Percentiles rank a stretch among this genome's conserved stretches.
Conservation (phyloP, 2,329 filamentous ascomycete species). For the Juglanconis oblonga region DNA sequence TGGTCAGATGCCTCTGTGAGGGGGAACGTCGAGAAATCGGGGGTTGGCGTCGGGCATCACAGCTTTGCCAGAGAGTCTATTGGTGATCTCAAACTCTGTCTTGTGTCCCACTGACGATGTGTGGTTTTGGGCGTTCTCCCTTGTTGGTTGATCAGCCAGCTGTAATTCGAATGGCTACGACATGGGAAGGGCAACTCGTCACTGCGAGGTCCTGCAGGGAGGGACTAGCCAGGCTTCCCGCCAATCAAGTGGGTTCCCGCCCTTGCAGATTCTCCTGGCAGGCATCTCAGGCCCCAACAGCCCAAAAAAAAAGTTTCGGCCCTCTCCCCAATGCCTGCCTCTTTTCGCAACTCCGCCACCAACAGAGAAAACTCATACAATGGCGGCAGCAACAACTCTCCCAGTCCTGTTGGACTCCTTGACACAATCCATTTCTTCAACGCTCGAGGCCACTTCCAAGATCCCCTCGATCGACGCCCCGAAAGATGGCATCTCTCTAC, state of each 20-base stretch:
- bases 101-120: neutral
- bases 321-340: no score
- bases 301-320: conserved; percentile 11
- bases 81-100: neutral
- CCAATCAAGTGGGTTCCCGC: neutral
- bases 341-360: neutral
- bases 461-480: conserved; percentile 66
- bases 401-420: conserved; percentile 53
- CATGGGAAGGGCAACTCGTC: neutral
- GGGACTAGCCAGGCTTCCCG: neutral
- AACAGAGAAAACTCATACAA: conserved; percentile 13
- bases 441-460: conserved; percentile 65
- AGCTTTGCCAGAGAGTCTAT: neutral
- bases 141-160: neutral
- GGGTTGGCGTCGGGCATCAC: conserved; percentile 1
- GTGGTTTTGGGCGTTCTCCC: neutral
- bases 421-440: conserved; percentile 57
- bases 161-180: neutral
- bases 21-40: neutral
- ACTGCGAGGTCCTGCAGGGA: neutral
- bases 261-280: neutral
- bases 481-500: conserved; percentile 84
- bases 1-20: neutral
- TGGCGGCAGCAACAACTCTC: conserved; percentile 29
- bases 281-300: conserved; percentile 1